Evolutionary conservation across 352 stramenopile genomes (phyloP).

Genomic region (Pythium monospermum): DNA sequence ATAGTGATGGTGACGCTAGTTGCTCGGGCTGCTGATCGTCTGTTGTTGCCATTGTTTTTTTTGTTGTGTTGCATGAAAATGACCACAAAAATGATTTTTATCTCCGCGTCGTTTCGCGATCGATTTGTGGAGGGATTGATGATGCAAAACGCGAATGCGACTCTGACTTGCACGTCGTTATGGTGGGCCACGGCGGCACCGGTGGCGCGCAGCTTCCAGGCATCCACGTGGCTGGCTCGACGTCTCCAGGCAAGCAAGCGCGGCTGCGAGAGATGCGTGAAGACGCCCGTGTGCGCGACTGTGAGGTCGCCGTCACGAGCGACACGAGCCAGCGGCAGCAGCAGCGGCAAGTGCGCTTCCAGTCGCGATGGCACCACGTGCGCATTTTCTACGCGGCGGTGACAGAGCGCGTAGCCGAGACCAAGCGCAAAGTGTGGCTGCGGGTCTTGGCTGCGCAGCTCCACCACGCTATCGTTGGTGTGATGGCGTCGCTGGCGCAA

Average conservation of each 20-base stretch:
- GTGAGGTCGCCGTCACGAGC: slow-evolving; percentile 15
- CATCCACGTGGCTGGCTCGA: too few relatives aligned
- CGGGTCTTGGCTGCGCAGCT: slow-evolving; percentile 11
- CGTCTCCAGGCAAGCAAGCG: slow-evolving; percentile 1
- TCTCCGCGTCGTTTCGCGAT: slow-evolving; percentile 16
- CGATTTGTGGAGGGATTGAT: slow-evolving; percentile 9
- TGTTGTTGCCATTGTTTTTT: background rate
- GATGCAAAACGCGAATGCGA: too few relatives aligned
- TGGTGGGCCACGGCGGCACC: too few relatives aligned
- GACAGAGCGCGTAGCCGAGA: slow-evolving; percentile 18
- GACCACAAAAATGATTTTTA: background rate
- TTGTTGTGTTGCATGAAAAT: background rate
- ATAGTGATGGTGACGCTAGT: too few relatives aligned
- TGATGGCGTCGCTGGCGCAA: slow-evolving; percentile 23
- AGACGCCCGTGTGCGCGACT: slow-evolving; percentile 16
- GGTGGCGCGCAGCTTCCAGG: too few relatives aligned
- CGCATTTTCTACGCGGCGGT: slow-evolving; percentile 42
- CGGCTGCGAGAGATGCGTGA: slow-evolving; percentile 43
- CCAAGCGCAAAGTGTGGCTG: slow-evolving; percentile 17
- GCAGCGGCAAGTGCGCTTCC: slow-evolving; percentile 32
- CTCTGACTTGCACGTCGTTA: too few relatives aligned
- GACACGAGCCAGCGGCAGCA: slow-evolving; percentile 30
- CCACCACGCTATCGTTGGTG: slow-evolving; percentile 16
- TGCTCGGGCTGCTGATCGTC: background rate
- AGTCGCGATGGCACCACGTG: slow-evolving; percentile 38